phyloP scores from a whole-genome alignment of 176 grass and related monocot genomes.

The Chloris gayana region DNA sequence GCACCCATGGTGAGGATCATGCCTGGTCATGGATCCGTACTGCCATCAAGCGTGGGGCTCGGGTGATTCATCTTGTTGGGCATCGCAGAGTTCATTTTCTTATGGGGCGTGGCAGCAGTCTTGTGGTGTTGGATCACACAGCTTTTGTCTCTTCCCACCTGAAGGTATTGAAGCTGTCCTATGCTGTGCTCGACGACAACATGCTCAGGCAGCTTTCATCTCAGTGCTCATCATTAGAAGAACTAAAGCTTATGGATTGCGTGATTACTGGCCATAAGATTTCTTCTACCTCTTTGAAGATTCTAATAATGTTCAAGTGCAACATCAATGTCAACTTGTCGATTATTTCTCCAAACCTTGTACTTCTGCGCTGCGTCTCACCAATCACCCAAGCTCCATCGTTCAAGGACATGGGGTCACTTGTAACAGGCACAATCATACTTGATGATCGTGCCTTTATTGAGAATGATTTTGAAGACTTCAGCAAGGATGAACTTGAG shows the following conservation, averaged over 20 bases:
- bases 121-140: not conserved
- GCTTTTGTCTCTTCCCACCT: conserved; percentile 18
- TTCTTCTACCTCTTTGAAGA: conserved; percentile 22
- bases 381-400: conserved; percentile 2
- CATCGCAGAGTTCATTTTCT: not conserved
- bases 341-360: conserved; percentile 20
- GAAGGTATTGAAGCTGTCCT: conserved; percentile 23
- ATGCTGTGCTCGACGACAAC: not conserved
- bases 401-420: conserved; percentile 9
- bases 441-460: conserved; percentile 28
- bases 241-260: conserved; percentile 24
- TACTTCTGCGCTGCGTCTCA: not conserved
- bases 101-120: too few relatives aligned
- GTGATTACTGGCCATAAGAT: not conserved
- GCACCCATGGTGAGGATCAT: not conserved
- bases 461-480: not conserved
- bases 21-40: not conserved
- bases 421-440: conserved; percentile 27
- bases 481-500: not conserved
- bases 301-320: conserved; percentile 24
- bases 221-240: conserved; percentile 26
- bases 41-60: not conserved
- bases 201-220: conserved; percentile 11
- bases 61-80: conserved; percentile 26
- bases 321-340: too few relatives aligned